A percentile compares a stretch with the other conserved stretches of the same genome.
Evolutionary conservation across 2,329 filamentous ascomycete species (phyloP).

Genomic region (Colletotrichum sp.): DNA sequence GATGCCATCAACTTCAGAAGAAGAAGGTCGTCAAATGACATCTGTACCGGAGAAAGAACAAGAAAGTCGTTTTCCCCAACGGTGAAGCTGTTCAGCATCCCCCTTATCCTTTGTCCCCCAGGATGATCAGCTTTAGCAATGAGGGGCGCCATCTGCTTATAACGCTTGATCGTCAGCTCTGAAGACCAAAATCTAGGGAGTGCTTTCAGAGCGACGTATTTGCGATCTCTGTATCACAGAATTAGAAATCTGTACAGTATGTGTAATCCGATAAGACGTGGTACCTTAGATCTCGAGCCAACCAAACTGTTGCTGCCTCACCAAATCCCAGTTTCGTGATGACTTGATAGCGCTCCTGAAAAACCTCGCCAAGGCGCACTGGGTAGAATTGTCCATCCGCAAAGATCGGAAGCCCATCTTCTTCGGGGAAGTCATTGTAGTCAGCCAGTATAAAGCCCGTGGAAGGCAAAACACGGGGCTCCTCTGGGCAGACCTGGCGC

Average conservation of each 20-base stretch:
- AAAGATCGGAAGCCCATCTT: neutral
- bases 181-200: neutral
- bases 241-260: neutral
- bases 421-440: neutral
- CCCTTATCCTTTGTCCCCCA: neutral
- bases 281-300: neutral
- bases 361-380: neutral
- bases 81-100: neutral
- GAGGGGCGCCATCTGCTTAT: neutral
- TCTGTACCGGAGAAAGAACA: neutral
- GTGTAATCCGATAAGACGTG: neutral
- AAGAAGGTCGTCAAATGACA: neutral
- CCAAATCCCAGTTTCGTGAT: neutral
- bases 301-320: neutral
- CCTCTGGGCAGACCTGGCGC: neutral
- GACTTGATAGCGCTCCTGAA: neutral
- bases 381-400: neutral
- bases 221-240: neutral
- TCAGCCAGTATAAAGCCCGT: neutral
- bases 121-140: neutral
- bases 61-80: neutral
- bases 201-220: neutral
- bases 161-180: neutral
- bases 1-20: neutral
- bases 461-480: neutral